Evolutionary conservation across 2,329 filamentous ascomycete genomes (phyloP).

Genomic region (Fusarium sublunatum): DNA sequence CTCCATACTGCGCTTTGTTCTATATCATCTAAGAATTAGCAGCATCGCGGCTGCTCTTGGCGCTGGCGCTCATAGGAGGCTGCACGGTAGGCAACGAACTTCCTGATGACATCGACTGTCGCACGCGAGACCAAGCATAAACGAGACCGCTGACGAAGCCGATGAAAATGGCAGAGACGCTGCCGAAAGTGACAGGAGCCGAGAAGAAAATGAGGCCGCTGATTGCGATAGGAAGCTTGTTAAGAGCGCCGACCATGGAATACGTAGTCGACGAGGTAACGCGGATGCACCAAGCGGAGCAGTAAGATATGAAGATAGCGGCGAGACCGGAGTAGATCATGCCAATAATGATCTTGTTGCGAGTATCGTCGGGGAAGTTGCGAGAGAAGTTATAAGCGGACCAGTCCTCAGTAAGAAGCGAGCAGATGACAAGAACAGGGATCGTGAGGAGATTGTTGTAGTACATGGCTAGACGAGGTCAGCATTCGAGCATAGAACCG

Average conservation of each 20-base stretch:
- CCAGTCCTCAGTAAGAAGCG: conserved; percentile 91
- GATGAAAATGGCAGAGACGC: conserved; percentile 88
- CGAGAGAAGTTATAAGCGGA: conserved; percentile 81
- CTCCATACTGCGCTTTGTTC: neutral
- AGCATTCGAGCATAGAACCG: conserved; percentile 41
- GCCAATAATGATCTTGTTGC: conserved; percentile 82
- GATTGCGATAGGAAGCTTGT: conserved; percentile 96
- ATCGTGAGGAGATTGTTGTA: conserved; percentile 99
- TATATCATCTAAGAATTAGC: conserved; percentile 65
- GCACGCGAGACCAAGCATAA: conserved; percentile 75
- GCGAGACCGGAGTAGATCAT: conserved; percentile 95
- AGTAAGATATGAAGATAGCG: conserved; percentile 99
- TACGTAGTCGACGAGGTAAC: conserved; percentile 98
- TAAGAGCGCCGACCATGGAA: conserved; percentile 97
- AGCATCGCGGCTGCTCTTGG: conserved; percentile 89
- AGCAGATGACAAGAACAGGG: conserved; percentile 85
- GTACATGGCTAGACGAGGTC: conserved; percentile 84
- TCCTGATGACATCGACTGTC: conserved; percentile 76
- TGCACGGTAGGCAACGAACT: conserved; percentile 73
- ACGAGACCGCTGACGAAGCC: conserved; percentile 94
- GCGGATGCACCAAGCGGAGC: conserved; percentile 97
- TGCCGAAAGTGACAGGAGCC: conserved; percentile 90
- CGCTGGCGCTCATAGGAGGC: conserved; percentile 85
- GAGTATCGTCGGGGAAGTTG: conserved; percentile 88
- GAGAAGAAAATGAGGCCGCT: conserved; percentile 96